These are phyloP conservation scores for Zygosaccharomyces lentus DNA, from an alignment of 805 yeast species.

Conservation along the genomic window DNA sequence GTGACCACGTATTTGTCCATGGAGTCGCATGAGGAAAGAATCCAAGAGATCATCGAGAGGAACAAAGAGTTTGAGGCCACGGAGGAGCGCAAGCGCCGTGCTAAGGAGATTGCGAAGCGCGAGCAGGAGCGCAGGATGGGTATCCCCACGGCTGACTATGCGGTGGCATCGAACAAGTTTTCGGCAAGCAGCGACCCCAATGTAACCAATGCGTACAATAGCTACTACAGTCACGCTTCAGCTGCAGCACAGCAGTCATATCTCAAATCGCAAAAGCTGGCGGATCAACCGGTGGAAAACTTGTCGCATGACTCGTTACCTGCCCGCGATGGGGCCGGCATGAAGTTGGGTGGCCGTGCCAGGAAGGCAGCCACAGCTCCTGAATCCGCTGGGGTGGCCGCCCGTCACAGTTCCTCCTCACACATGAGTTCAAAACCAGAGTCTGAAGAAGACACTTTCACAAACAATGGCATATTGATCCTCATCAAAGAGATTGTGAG, in stretches of 20 bases:
- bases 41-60: conserved; percentile 94
- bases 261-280: conserved; percentile 17
- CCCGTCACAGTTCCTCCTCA: conserved; percentile 13
- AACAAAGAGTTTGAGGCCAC: conserved; percentile 96
- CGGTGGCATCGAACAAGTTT: conserved; percentile 23
- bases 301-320: conserved; percentile 7
- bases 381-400: conserved; percentile 10
- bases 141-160: conserved; percentile 30
- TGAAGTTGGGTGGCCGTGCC: conserved; percentile 27
- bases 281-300: conserved; percentile 10
- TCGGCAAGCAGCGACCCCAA: conserved; percentile 32
- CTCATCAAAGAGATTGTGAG: conserved; percentile 71
- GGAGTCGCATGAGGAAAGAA: conserved; percentile 98
- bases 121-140: conserved; percentile 45
- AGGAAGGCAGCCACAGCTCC: conserved; percentile 18
- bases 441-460: conserved; percentile 31
- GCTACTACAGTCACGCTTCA: conserved; percentile 36
- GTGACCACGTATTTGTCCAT: conserved; percentile 86
- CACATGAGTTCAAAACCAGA: conserved; percentile 11
- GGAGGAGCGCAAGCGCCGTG: conserved; percentile 94
- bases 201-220: conserved; percentile 37
- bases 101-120: conserved; percentile 80
- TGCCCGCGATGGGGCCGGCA: conserved; percentile 22
- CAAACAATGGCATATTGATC: conserved; percentile 75
- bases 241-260: conserved; percentile 38